Percentiles rank a stretch among this genome's conserved stretches.
Evolutionary conservation across 2,329 filamentous ascomycete species (phyloP).

Genomic region (Nectriaceae sp.): DNA sequence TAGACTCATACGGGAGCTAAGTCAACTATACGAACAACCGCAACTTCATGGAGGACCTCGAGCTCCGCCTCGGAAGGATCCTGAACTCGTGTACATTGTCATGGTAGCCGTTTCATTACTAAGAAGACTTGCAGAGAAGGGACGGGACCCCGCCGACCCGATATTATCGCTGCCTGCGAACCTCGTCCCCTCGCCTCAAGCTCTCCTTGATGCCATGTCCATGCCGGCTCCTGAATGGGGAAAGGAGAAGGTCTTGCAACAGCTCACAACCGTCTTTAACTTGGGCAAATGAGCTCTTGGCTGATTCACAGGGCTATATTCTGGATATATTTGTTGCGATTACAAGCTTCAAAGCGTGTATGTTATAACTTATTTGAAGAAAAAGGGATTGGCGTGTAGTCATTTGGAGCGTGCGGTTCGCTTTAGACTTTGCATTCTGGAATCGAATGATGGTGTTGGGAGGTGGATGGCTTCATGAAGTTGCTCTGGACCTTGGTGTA

Average conservation of each 20-base stretch:
- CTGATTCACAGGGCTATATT: slow-evolving; percentile 5
- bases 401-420: slow-evolving; percentile 29
- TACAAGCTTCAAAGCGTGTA: slow-evolving; percentile 26
- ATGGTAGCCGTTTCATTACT: slow-evolving; percentile 68
- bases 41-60: slow-evolving; percentile 38
- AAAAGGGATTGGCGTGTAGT: slow-evolving; percentile 27
- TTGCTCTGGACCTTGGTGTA: slow-evolving; percentile 23
- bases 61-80: slow-evolving; percentile 44
- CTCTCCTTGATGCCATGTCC: slow-evolving; percentile 66
- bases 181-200: slow-evolving; percentile 67
- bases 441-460: slow-evolving; percentile 26
- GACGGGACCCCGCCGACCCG: slow-evolving; percentile 55
- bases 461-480: slow-evolving; percentile 24
- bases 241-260: slow-evolving; percentile 66
- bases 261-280: slow-evolving; percentile 60
- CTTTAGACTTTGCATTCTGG: slow-evolving; percentile 33
- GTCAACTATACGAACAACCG: slow-evolving; percentile 59
- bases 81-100: slow-evolving; percentile 63
- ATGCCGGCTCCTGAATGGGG: slow-evolving; percentile 64
- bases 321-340: slow-evolving; percentile 22
- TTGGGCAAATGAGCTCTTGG: slow-evolving; percentile 47
- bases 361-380: slow-evolving; percentile 29
- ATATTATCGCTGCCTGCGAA: slow-evolving; percentile 56
- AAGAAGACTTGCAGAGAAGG: slow-evolving; percentile 69
- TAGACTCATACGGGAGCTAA: slow-evolving; percentile 72